Evolutionary conservation across 495 filamentous ascomycete genomes (phyloP), one percentile per base, ranked within the genome.

Genomic region (Immersiella caudata): DNA sequence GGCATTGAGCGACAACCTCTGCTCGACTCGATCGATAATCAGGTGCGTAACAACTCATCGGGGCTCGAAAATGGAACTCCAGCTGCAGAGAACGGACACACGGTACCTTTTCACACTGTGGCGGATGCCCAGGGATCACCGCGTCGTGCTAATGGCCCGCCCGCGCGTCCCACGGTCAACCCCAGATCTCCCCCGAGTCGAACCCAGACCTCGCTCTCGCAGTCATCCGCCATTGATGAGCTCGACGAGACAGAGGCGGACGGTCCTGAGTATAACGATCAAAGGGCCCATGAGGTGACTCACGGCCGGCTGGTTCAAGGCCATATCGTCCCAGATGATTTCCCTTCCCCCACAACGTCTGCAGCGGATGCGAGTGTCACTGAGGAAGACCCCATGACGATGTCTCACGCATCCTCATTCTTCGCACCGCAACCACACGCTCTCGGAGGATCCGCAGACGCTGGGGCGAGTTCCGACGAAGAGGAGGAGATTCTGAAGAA

Each of bases 291-390:
- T 50, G 93, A 98, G 76, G 93, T 99, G 49, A 94, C 93, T 52
- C 94, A 93, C 50, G 96, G 93, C 35, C 88, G 95, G 35, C 82
- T 99, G 36, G 86, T 97, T n/a, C 94, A 97, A 68, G 95, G 95
- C 20, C 95, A 98, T 73, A 91, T 99, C 72, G 96, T 99, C 16
- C 90, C 96, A 60, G 95, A 99, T 78, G 90, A 97, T 74, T 93
- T 93, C 72, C 90, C 89, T n/a, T 93, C 91, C 9, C 88, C 90
- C 16, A 79, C 85, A 24, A 82, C 87, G 7, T 96, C 93, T 9
- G 86, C 87, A 5, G 79, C 79, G 18, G 80, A 78, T 65, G 76
- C 65, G 61, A 88, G 84, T 21, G 80, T 85, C n/a, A 73, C 76
- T 16, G 82, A 83, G n/a, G 83, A 89, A 55, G 84, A 88, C 69